Evolutionary conservation across 2,329 filamentous ascomycete species (phyloP), one percentile per base, ranked within the genome.

Genomic region (Tolypocladium paradoxum): DNA sequence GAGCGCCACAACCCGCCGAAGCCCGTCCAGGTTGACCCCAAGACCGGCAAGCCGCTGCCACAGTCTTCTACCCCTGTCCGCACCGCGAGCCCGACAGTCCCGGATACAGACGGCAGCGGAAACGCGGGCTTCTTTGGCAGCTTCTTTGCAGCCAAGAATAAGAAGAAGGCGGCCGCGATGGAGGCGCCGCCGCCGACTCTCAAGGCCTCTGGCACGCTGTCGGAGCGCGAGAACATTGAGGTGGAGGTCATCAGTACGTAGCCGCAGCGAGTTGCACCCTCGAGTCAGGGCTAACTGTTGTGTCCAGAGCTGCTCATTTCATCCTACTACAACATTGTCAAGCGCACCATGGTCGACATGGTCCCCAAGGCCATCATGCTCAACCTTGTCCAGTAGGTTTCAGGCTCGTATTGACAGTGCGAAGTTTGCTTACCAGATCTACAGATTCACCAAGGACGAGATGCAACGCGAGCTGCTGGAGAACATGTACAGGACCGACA

Each of bases 141-240:
- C 65, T 99, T 99, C 81, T 99, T 96, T 68, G 90, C 93, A 12
- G 91, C 89, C 66, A 99, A 97, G 82, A 99, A 97, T 76, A 99
- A 97, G 84, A 99, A 99, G 82, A 97, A 96, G 85, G 95, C 95
- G 74, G 93, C 93, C n/a, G 91, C 92, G 48, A 99, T 99, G 93
- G 93, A 99, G 69, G 79, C 93, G 16, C 93, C 93, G 38, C 93
- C 93, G 57, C 83, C 93, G 33, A 92, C 84, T 43, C 82, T 99
- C 54, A 99, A 96, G 76, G 93, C 93, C 35, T 95, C 90, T 3
- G 92, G 93, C 43, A 95, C 86, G 29, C 77, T 99, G 38, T 95
- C 88, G 6, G 93, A 99, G 73, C 90, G 93, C 56, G 93, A 99
- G 70, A 85, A 84, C 55, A 88, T 96, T 58, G 93, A 99, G 70